Evolutionary conservation across 176 grass and related monocot species (phyloP).

Genomic region (Calamus simplicifolius): DNA sequence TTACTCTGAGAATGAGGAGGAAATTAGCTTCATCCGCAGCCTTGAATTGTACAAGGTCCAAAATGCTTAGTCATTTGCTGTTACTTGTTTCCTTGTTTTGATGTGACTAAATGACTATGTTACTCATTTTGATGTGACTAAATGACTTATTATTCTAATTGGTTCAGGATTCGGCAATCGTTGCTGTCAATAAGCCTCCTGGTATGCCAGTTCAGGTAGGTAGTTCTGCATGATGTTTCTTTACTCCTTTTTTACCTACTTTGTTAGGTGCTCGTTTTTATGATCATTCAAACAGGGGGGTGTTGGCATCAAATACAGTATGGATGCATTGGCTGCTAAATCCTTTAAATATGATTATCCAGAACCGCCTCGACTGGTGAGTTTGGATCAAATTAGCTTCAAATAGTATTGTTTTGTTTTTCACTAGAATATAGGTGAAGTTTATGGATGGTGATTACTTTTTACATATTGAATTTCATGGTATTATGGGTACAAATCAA

Average conservation of each 20-base stretch:
- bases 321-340: constrained; percentile 57
- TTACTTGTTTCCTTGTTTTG: constrained; percentile 10
- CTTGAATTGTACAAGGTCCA: constrained; percentile 80
- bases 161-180: constrained; percentile 63
- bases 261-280: background rate
- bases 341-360: constrained; percentile 51
- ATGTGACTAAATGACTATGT: background rate
- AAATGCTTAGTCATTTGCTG: constrained; percentile 12
- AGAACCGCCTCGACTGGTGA: constrained; percentile 69
- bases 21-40: constrained; percentile 60
- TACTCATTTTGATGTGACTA: constrained; percentile 14
- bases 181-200: constrained; percentile 81
- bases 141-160: constrained; percentile 14
- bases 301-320: constrained; percentile 72
- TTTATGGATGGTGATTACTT: too few species aligned
- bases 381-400: constrained; percentile 11
- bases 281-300: constrained; percentile 46
- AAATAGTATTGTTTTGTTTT: background rate
- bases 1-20: constrained; percentile 37
- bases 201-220: constrained; percentile 82
- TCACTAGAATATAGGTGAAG: too few species aligned
- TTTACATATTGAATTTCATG: too few species aligned
- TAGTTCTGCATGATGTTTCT: constrained; percentile 17
- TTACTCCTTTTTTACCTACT: background rate
- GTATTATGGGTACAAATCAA: too few species aligned